Base-by-base conservation (phyloP, 345 rosid genomes). In the Eucalyptus cloeziana region DNA sequence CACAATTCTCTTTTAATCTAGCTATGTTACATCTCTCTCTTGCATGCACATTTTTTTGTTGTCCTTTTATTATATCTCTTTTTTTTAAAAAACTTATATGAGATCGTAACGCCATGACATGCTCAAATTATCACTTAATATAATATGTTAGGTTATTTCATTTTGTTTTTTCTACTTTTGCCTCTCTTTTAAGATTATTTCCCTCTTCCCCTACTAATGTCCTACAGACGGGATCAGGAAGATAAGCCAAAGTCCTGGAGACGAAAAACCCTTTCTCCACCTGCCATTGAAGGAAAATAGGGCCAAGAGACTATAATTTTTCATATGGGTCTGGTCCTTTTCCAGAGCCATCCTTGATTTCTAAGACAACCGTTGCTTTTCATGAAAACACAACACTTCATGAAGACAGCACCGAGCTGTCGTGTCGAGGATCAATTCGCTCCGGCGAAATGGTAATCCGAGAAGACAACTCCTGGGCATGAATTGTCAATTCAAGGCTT, bases 21-120 rank as follows among this genome's bases (percentile, higher is more conserved):
- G 1, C 45, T 5, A 33, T 3, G 43, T 17, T 0, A 69, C 24
- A 69, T 33, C 12, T 71, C 44, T 33, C 25, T 71, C 9, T 14
- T 0, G 1, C 58, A 19, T 19, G 25, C 1, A 1, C 2, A 0
- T 3, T 19, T 52, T 19, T 19, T 52, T 52, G 19, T 1, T 7
- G 44, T 43, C 11, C 3, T 33, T 17, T 37, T 40, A 7, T 10
- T 1, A 22, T 4, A 1, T 76, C 8, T 10, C 27, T 76, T 37
- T 76, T 5, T 76, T 22, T 25, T 2, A 5, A 40, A 76, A 76
- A 43, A 15, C 5, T 3, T 76, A 7, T 43, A 37, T 3, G 1
- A 76, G 83, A 37, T 76, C 5, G 1, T 37, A 37, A 71, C 8
- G 0, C 0, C 1, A 11, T 21, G 14, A 21, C 1, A 37, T 16